These are phyloP conservation scores for Hortaea werneckii DNA, from an alignment of 2,329 filamentous ascomycete species.

Conservation along the genomic window DNA sequence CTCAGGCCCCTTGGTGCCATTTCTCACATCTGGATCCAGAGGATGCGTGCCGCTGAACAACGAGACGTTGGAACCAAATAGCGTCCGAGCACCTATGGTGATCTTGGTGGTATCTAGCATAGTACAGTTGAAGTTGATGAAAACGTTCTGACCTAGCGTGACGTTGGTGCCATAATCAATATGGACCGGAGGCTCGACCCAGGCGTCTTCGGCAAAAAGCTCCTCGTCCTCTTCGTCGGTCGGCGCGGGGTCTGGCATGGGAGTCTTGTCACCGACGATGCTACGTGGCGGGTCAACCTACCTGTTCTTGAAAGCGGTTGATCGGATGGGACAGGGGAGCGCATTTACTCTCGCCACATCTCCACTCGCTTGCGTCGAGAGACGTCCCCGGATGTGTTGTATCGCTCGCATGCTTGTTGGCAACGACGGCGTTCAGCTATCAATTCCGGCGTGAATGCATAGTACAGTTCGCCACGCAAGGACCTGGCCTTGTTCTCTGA, in stretches of 20 bases:
- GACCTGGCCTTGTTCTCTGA: conserved; percentile 26
- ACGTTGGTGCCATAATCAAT: conserved; percentile 74
- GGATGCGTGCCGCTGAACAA: conserved; percentile 71
- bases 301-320: neutral
- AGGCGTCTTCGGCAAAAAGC: conserved; percentile 55
- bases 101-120: conserved; percentile 70
- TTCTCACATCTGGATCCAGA: conserved; percentile 61
- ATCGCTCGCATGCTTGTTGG: conserved; percentile 49
- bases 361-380: conserved; percentile 54
- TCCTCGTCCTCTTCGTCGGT: conserved; percentile 55
- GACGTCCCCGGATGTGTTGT: conserved; percentile 51
- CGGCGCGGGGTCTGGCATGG: conserved; percentile 50
- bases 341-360: conserved; percentile 62
- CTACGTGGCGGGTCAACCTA: conserved; percentile 31
- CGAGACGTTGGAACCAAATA: conserved; percentile 68
- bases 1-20: conserved; percentile 68
- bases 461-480: conserved; percentile 51
- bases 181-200: conserved; percentile 58
- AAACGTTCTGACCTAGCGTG: conserved; percentile 60
- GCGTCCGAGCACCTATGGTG: conserved; percentile 63
- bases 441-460: conserved; percentile 62
- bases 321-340: conserved; percentile 8
- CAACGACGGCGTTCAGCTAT: conserved; percentile 54
- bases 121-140: conserved; percentile 64
- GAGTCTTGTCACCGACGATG: conserved; percentile 50